A percentile compares a stretch with the other conserved stretches of the same genome.
Evolutionary conservation across 805 yeast genomes (phyloP).

Genomic region (Lachancea nothofagi): DNA sequence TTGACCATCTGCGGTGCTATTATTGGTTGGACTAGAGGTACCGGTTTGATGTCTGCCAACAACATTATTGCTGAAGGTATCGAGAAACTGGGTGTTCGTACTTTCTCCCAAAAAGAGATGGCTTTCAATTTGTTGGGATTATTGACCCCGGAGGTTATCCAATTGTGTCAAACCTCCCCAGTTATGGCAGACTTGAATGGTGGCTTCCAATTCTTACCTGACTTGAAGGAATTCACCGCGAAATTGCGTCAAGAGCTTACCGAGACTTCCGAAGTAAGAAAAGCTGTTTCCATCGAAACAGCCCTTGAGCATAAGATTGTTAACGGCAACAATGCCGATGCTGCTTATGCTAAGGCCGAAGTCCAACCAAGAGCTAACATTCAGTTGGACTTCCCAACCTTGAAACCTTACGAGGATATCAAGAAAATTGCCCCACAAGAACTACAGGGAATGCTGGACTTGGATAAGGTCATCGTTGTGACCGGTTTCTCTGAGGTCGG

Average conservation of each 20-base stretch:
- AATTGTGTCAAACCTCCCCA: constrained; percentile 87
- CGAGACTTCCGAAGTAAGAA: constrained; percentile 85
- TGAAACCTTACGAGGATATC: constrained; percentile 71
- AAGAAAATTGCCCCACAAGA: constrained; percentile 60
- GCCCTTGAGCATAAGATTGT: constrained; percentile 78
- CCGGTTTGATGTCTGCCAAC: constrained; percentile 97
- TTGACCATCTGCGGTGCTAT: constrained; percentile 97
- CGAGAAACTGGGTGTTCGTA: constrained; percentile 92
- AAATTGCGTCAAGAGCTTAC: constrained; percentile 64
- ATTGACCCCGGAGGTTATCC: constrained; percentile 77
- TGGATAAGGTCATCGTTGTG: constrained; percentile 87
- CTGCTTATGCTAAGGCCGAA: constrained; percentile 68
- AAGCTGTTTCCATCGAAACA: constrained; percentile 91
- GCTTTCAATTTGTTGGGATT: constrained; percentile 96
- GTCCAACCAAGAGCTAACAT: constrained; percentile 94
- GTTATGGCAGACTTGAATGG: constrained; percentile 98
- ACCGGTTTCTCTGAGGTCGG: constrained; percentile 99
- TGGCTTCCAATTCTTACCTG: constrained; percentile 90
- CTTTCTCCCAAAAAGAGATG: constrained; percentile 98
- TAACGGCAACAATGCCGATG: constrained; percentile 82
- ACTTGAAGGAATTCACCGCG: constrained; percentile 82
- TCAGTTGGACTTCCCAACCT: constrained; percentile 86
- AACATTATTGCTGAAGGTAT: constrained; percentile 97
- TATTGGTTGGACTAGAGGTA: constrained; percentile 99
- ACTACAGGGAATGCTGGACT: constrained; percentile 84